A percentile compares a stretch with the other conserved stretches of the same genome.
These are phyloP conservation scores for Ophiocordyceps polyrhachis-furcata DNA, from an alignment of 2,329 filamentous ascomycete genomes.

Conservation along the genomic window DNA sequence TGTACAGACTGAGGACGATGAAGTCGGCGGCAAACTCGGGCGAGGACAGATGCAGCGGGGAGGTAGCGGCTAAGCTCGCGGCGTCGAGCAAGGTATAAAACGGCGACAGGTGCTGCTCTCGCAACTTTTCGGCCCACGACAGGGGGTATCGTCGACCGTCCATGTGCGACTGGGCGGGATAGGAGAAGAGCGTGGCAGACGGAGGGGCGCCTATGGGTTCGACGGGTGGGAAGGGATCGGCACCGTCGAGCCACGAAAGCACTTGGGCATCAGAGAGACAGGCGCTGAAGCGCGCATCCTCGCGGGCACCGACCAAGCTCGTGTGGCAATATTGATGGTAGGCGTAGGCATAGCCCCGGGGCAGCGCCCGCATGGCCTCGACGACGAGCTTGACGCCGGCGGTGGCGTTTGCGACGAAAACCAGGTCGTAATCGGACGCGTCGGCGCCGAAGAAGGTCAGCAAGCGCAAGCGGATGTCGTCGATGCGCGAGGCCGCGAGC, in stretches of 20 bases:
- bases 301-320: constrained; percentile 64
- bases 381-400: constrained; percentile 74
- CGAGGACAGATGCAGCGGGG: constrained; percentile 52
- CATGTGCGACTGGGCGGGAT: constrained; percentile 87
- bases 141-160: constrained; percentile 60
- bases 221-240: constrained; percentile 10
- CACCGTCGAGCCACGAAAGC: constrained; percentile 39
- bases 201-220: constrained; percentile 2
- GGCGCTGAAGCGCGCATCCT: constrained; percentile 42
- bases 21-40: constrained; percentile 56
- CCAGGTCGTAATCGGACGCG: constrained; percentile 63
- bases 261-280: constrained; percentile 53
- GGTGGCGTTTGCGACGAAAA: constrained; percentile 87
- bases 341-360: constrained; percentile 58
- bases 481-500: constrained; percentile 52
- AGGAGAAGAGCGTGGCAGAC: constrained; percentile 45
- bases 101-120: constrained; percentile 10
- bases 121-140: constrained; percentile 40
- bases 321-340: constrained; percentile 80
- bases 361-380: constrained; percentile 52
- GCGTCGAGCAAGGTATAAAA: constrained; percentile 65
- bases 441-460: constrained; percentile 67
- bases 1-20: constrained; percentile 75
- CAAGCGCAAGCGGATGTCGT: constrained; percentile 52
- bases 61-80: constrained; percentile 62